phyloP scores from a whole-genome alignment of 192 early-diverging fungal species.

The Coemansia sp. region DNA sequence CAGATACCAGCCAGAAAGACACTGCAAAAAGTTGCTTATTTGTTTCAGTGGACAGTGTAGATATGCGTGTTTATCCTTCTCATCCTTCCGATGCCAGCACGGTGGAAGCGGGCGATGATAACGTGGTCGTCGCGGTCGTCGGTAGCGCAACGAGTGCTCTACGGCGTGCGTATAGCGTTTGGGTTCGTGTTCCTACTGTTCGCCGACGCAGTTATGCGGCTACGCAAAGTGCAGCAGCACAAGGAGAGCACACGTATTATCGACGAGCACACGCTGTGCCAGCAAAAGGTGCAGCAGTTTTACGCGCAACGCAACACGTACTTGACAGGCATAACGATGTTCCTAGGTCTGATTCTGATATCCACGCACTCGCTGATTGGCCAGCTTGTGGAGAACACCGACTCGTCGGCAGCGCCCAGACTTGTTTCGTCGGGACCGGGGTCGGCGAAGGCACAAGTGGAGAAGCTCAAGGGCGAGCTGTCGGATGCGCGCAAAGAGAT shows the following conservation, averaged over 20 bases:
- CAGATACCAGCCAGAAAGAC: not conserved
- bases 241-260: slow-evolving; percentile 25
- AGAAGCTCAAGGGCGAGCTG: slow-evolving; percentile 40
- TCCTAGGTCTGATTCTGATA: slow-evolving; percentile 53
- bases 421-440: slow-evolving; percentile 23
- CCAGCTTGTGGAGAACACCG: slow-evolving; percentile 32
- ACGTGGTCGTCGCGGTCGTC: slow-evolving; percentile 40
- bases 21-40: not conserved
- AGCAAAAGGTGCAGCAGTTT: slow-evolving; percentile 54
- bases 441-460: slow-evolving; percentile 28
- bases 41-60: slow-evolving; percentile 8
- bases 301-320: slow-evolving; percentile 60
- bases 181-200: slow-evolving; percentile 51
- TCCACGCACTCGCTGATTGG: slow-evolving; percentile 49
- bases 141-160: slow-evolving; percentile 34
- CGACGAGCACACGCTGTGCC: slow-evolving; percentile 53
- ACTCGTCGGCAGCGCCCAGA: slow-evolving; percentile 13
- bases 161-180: slow-evolving; percentile 47
- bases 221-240: slow-evolving; percentile 35
- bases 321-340: slow-evolving; percentile 59
- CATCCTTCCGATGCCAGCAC: slow-evolving; percentile 47
- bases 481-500: slow-evolving; percentile 45
- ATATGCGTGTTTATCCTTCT: slow-evolving; percentile 40
- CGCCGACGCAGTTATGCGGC: slow-evolving; percentile 49
- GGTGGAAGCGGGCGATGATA: slow-evolving; percentile 50